Base-by-base conservation (phyloP, 2,329 filamentous ascomycete species). In the Aspergillus sp. region DNA sequence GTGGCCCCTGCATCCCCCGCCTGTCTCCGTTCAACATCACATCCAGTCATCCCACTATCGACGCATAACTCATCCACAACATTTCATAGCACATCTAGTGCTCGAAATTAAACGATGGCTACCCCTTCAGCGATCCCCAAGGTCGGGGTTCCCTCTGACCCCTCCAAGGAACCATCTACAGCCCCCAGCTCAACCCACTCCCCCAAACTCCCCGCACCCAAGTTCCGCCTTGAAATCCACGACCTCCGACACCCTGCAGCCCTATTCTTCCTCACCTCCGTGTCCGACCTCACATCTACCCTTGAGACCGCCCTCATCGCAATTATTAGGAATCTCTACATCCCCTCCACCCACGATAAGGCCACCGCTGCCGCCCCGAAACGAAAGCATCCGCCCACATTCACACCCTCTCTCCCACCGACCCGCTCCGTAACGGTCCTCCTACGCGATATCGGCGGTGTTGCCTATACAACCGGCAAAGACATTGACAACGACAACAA, bases 371-470 rank as follows among this genome's bases (percentile, higher is more conserved):
- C 7, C 44, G 61, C 42, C 56, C 34, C 57, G 62, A 40, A 58
- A 44, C 47, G 24, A 30, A 45, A 51, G 19, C 59, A 52, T 34
- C 13, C 22, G n/a, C 50, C 24, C 49, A 59, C 44, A n/a, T 76
- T 74, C 60, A 63, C 46, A 8, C 73, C 73, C 2, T 67, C 67
- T 49, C 77, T 83, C 48, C 83, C 84, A 0, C 80, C 84, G n/a
- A 95, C 91, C 9, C 89, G 91, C 59, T 96, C 91, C 51, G 86
- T 98, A 17, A 97, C 93, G 0, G 77, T 98, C 37, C 82, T 96
- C 59, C 80, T 98, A 4, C 86, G 90, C 30, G 80, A 86, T 63
- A 92, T 96, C 84, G 80, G 78, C 48, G 93, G 93, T 50, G 90
- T 98, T 4, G 93, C 93, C 19, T 96, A 97, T 78, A 97, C 93